Conservation (phyloP, 1,139 yeast species). For the Hemisphaericaspora lyxosophila region DNA sequence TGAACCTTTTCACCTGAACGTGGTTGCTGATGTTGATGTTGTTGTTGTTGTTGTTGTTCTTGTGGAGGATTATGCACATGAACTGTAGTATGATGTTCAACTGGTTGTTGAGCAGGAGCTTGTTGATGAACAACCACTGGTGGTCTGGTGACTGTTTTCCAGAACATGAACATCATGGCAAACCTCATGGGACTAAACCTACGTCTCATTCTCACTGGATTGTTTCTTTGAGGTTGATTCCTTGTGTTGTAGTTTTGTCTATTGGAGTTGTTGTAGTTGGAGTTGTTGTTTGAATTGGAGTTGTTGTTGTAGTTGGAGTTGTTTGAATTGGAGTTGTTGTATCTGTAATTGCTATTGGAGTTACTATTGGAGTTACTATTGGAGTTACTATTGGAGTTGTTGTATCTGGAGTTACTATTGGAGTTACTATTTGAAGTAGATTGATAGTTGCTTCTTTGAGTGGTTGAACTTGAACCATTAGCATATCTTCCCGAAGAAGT, state of each 20-base stretch:
- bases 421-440: slow-evolving; percentile 1
- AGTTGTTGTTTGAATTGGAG: slow-evolving; percentile 2
- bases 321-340: slow-evolving; percentile 2
- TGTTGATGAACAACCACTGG: slow-evolving; percentile 3
- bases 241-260: background rate
- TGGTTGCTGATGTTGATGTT: too few species aligned
- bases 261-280: background rate
- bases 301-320: slow-evolving; percentile 1
- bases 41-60: background rate
- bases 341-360: slow-evolving; percentile 1
- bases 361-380: background rate
- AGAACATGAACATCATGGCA: slow-evolving; percentile 15
- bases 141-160: slow-evolving; percentile 10
- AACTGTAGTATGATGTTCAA: slow-evolving; percentile 2
- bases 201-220: slow-evolving; percentile 7
- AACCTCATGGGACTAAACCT: slow-evolving; percentile 10
- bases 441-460: slow-evolving; percentile 3
- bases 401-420: background rate
- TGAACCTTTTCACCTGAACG: background rate
- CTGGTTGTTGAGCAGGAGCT: slow-evolving; percentile 1
- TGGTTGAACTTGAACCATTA: background rate
- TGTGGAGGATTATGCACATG: slow-evolving; percentile 11
- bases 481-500: slow-evolving; percentile 2
- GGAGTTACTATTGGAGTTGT: slow-evolving; percentile 1
- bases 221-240: background rate